Base-by-base conservation (phyloP, 202 grass and related monocot genomes). In the Bolboschoenoplectus hybrid region DNA sequence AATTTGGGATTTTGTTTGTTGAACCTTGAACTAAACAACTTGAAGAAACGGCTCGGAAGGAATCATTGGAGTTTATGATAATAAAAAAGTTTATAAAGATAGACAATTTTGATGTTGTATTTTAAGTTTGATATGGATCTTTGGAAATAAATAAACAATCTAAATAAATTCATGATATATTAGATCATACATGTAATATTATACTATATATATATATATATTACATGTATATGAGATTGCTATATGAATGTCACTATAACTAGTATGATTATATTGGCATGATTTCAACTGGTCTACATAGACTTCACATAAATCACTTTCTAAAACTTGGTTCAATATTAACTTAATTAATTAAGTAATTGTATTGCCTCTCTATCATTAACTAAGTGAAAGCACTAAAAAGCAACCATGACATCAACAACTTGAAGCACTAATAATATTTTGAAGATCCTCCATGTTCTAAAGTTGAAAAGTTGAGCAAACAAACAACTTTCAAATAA, bases 361-460 rank as follows among this genome's bases (percentile, higher is more conserved):
- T 36, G 13, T 67, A 10, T 62, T 14, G 45, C 9, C 35, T 67
- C n/a, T 82, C 61, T 1, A 34, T 36, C 1, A 53, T 82, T 83
- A 81, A 43, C 0, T 47, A 16, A 50, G 61, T 83, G 81, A 83
- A 82, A 83, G 61, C 43, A 82, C 81, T 67, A 83, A 67, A 32
- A 67, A 32, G 44, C 16, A 83, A 67, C 67, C n/a, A 32, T 83
- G 43, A 67, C 19, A 82, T 36, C 51, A 61, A 83, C 81, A 16
- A 12, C 35, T 67, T 52, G 56, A 46, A 6, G 56, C 44, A 49
- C 45, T 63, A 66, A 78, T 78, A 9, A 39, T n/a, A 78, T 78
- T 40, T 78, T 78, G 35, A 40, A 56, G 32, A 1, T 38, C 6
- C 5, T n/a, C 57, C 17, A 14, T 76, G n/a, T 82, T 82, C 63